A percentile compares a stretch with the other conserved stretches of the same genome.
Conservation (phyloP, 2,329 filamentous ascomycete species). For the Ascochyta lentis region DNA sequence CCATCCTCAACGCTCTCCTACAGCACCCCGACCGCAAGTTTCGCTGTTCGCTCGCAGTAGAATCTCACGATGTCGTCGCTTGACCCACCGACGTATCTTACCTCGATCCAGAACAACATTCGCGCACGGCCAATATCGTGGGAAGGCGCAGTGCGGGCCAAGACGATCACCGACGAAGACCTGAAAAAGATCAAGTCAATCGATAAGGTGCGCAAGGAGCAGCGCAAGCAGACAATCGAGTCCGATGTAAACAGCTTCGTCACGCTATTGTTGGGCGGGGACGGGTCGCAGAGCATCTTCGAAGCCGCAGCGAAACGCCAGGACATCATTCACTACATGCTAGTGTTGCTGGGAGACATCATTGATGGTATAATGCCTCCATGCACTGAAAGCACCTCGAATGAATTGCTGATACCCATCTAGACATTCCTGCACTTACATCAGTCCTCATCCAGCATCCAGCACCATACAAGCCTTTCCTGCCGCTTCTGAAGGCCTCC, state of each 20-base stretch:
- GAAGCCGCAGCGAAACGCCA: constrained; percentile 80
- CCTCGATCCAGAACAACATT: constrained; percentile 95
- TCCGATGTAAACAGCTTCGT: constrained; percentile 80
- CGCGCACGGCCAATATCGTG: constrained; percentile 94
- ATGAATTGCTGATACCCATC: constrained; percentile 23
- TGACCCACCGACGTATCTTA: constrained; percentile 86
- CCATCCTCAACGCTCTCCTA: constrained; percentile 27
- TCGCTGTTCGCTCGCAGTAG: constrained; percentile 9
- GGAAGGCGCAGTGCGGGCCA: constrained; percentile 93
- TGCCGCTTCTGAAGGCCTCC: constrained; percentile 83
- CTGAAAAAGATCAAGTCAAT: constrained; percentile 95
- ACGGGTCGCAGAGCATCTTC: constrained; percentile 74
- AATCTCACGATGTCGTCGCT: constrained; percentile 78
- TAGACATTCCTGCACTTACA: constrained; percentile 81
- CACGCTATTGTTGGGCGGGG: constrained; percentile 75
- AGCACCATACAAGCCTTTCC: constrained; percentile 76
- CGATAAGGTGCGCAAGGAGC: constrained; percentile 94
- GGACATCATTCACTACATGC: constrained; percentile 93
- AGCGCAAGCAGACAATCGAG: constrained; percentile 82
- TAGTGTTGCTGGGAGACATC: constrained; percentile 87
- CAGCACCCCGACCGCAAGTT: constrained; percentile 11
- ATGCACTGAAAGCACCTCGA: neutral
- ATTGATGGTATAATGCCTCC: constrained; percentile 70
- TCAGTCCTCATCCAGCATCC: constrained; percentile 76
- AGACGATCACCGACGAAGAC: constrained; percentile 92